Evolutionary conservation across 2,329 filamentous ascomycete genomes (phyloP).

Genomic region (Neopestalotiopsis sp.): DNA sequence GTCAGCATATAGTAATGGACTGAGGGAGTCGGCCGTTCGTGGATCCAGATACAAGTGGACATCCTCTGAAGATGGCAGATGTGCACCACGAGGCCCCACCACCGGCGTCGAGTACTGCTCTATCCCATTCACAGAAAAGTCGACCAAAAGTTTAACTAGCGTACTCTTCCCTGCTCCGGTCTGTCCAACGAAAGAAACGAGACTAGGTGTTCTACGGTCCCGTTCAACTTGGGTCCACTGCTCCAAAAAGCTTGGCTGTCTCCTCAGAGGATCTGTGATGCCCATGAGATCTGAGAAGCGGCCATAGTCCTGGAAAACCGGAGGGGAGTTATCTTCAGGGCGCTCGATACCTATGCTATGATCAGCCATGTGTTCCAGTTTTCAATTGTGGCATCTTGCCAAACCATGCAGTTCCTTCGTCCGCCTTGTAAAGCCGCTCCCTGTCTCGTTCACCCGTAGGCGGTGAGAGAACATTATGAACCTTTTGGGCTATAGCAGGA

Average conservation of each 20-base stretch:
- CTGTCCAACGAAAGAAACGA: conserved; percentile 45
- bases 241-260: conserved; percentile 12
- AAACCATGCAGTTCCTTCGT: conserved; percentile 18
- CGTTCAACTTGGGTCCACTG: background rate
- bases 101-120: conserved; percentile 42
- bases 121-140: conserved; percentile 28
- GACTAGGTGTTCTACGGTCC: conserved; percentile 32
- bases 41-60: conserved; percentile 55
- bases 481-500: conserved; percentile 13
- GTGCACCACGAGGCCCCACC: conserved; percentile 38
- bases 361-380: background rate
- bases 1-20: conserved; percentile 51
- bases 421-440: conserved; percentile 15
- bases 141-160: conserved; percentile 49
- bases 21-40: conserved; percentile 33
- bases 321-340: conserved; percentile 23
- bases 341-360: conserved; percentile 16
- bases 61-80: conserved; percentile 48
- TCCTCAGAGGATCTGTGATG: conserved; percentile 13
- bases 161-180: conserved; percentile 51
- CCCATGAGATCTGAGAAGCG: conserved; percentile 43
- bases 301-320: conserved; percentile 45
- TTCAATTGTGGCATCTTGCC: background rate
- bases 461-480: conserved; percentile 13
- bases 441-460: conserved; percentile 6